A percentile compares a stretch with the other conserved stretches of the same genome.
These are phyloP conservation scores for Phytophthora pistaciae DNA, from an alignment of 352 stramenopile species.

Conservation along the genomic window DNA sequence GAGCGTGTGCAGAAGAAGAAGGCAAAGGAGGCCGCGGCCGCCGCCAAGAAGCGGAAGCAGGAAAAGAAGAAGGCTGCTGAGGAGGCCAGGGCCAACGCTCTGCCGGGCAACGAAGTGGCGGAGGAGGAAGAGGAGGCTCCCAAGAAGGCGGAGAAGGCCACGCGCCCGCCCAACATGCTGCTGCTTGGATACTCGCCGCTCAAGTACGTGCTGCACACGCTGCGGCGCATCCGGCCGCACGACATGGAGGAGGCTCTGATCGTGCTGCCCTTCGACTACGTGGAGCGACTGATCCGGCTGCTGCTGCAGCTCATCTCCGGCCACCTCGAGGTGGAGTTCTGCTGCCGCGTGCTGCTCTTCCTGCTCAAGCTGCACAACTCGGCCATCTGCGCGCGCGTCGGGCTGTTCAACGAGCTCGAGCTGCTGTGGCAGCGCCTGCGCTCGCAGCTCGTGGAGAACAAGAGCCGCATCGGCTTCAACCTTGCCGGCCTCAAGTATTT, in stretches of 20 bases:
- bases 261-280: slow-evolving; percentile 97
- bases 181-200: slow-evolving; percentile 95
- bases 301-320: slow-evolving; percentile 91
- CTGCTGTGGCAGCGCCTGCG: slow-evolving; percentile 82
- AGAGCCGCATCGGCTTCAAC: slow-evolving; percentile 91
- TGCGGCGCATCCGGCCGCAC: slow-evolving; percentile 93
- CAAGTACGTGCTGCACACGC: slow-evolving; percentile 95
- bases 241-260: slow-evolving; percentile 98
- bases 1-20: slow-evolving; percentile 75
- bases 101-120: slow-evolving; percentile 27
- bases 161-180: slow-evolving; percentile 91
- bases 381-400: slow-evolving; percentile 73
- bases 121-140: slow-evolving; percentile 47
- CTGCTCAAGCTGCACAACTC: slow-evolving; percentile 84
- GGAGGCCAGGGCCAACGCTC: slow-evolving; percentile 57
- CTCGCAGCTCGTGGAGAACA: slow-evolving; percentile 75
- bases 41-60: slow-evolving; percentile 70
- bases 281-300: slow-evolving; percentile 94
- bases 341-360: slow-evolving; percentile 81
- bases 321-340: slow-evolving; percentile 94
- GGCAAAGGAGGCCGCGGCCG: slow-evolving; percentile 51
- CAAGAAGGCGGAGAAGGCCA: slow-evolving; percentile 46
- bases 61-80: slow-evolving; percentile 42
- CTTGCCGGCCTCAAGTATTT: slow-evolving; percentile 89
- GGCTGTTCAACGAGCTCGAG: slow-evolving; percentile 82